phyloP scores from a whole-genome alignment of 495 filamentous ascomycete species.

The Xylaria intraflava region DNA sequence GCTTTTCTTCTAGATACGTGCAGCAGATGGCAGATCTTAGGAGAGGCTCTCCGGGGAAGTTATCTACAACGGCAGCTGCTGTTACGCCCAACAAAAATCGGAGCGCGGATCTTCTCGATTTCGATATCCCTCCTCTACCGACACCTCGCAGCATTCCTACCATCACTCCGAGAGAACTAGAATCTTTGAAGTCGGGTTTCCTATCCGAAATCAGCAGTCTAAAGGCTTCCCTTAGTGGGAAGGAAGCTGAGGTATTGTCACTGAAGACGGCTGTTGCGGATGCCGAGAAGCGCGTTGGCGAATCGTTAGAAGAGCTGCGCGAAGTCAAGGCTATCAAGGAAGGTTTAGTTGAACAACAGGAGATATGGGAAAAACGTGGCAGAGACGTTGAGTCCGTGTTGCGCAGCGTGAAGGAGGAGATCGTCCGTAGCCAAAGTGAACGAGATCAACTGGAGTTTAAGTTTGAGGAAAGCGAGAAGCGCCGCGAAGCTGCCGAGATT shows the following conservation, averaged over 20 bases:
- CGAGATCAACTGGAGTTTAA: constrained; percentile 64
- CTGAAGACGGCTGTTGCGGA: constrained; percentile 81
- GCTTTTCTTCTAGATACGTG: constrained; percentile 39
- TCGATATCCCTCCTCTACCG: constrained; percentile 81
- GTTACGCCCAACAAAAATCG: constrained; percentile 35
- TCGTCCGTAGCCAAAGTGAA: constrained; percentile 67
- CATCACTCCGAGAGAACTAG: constrained; percentile 85
- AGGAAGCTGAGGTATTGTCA: constrained; percentile 79
- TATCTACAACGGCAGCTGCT: constrained; percentile 6
- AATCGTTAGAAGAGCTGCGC: constrained; percentile 71
- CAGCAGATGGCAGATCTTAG: constrained; percentile 24
- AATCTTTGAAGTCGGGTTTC: constrained; percentile 82
- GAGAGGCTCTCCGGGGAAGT: constrained; percentile 9
- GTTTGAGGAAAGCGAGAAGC: constrained; percentile 67
- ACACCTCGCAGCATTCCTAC: constrained; percentile 88
- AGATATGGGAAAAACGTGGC: constrained; percentile 74
- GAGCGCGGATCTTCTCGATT: constrained; percentile 68
- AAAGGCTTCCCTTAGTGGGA: constrained; percentile 80
- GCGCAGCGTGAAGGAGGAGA: constrained; percentile 70
- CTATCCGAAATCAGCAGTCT: constrained; percentile 85
- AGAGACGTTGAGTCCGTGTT: constrained; percentile 79
- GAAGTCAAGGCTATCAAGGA: constrained; percentile 65
- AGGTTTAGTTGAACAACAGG: constrained; percentile 65
- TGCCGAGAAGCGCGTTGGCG: constrained; percentile 85
- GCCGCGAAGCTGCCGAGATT: constrained; percentile 56